These are phyloP conservation scores for Suillus plorans DNA, from an alignment of 768 basidiomycete species.

Conservation along the genomic window DNA sequence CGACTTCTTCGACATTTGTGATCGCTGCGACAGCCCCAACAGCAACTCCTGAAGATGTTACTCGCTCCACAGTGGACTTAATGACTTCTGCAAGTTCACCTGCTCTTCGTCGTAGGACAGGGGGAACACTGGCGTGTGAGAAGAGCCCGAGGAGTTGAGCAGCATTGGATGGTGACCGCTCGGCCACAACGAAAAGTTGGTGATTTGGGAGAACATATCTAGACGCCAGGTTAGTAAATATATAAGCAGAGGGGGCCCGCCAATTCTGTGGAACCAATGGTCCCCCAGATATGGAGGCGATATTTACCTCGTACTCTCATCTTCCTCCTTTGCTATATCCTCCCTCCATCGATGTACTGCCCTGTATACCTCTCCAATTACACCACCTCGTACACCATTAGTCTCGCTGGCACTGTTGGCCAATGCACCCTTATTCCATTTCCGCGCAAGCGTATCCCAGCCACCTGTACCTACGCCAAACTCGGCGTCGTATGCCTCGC, in stretches of 20 bases:
- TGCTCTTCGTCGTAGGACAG: slow-evolving; percentile 59
- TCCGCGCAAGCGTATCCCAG: slow-evolving; percentile 75
- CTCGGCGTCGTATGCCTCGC: slow-evolving; percentile 67
- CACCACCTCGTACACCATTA: slow-evolving; percentile 27
- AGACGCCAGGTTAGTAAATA: not conserved
- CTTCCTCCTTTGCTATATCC: slow-evolving; percentile 70
- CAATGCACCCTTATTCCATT: slow-evolving; percentile 75
- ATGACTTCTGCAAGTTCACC: slow-evolving; percentile 69
- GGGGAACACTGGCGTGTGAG: slow-evolving; percentile 47
- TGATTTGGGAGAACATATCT: slow-evolving; percentile 81
- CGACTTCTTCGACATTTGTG: not conserved
- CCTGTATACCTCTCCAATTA: slow-evolving; percentile 65
- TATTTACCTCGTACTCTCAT: slow-evolving; percentile 78
- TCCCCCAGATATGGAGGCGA: not conserved
- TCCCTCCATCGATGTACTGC: slow-evolving; percentile 86
- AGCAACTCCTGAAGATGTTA: not conserved
- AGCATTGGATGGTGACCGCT: slow-evolving; percentile 66
- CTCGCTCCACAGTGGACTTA: slow-evolving; percentile 40
- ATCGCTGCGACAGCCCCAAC: not conserved
- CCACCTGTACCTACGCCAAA: slow-evolving; percentile 66
- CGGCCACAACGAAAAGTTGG: slow-evolving; percentile 69
- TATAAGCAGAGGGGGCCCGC: not conserved
- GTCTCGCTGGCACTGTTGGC: slow-evolving; percentile 37
- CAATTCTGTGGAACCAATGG: not conserved
- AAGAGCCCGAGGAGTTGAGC: slow-evolving; percentile 60